phyloP scores from a whole-genome alignment of 108 stramenopile genomes.

The Conticribra guillardii region DNA sequence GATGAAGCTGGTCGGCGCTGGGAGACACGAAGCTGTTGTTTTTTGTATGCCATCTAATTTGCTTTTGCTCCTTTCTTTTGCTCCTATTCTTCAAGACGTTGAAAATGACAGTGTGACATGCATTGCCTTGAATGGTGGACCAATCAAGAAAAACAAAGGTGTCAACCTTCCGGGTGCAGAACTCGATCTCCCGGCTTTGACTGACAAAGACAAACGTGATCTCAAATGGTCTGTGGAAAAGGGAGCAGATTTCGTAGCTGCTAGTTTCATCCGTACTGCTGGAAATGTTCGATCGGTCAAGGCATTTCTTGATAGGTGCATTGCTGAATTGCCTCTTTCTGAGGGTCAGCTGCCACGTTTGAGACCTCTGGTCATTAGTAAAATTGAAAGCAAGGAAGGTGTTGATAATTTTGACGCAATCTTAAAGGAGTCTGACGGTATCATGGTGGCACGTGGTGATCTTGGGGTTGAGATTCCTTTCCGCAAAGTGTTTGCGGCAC shows the following conservation, averaged over 20 bases:
- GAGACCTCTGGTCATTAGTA: constrained; percentile 79
- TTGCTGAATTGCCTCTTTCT: constrained; percentile 49
- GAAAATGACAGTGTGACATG: constrained; percentile 55
- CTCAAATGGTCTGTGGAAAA: constrained; percentile 71
- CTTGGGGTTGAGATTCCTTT: constrained; percentile 88
- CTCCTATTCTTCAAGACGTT: too few species aligned
- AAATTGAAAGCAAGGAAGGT: constrained; percentile 92
- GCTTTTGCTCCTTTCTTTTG: too few species aligned
- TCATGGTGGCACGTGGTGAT: constrained; percentile 91
- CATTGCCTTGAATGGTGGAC: constrained; percentile 69
- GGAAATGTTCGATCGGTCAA: constrained; percentile 76
- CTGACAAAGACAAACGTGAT: constrained; percentile 88
- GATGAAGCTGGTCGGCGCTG: too few species aligned
- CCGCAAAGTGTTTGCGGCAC: constrained; percentile 84
- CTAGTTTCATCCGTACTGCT: constrained; percentile 86
- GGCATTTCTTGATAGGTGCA: constrained; percentile 73
- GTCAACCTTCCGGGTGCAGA: constrained; percentile 82
- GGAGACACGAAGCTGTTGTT: too few species aligned
- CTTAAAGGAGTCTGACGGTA: constrained; percentile 76
- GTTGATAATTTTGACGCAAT: constrained; percentile 87
- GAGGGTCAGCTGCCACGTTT: constrained; percentile 40
- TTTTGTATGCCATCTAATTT: too few species aligned
- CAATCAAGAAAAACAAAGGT: constrained; percentile 82
- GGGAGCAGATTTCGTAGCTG: constrained; percentile 88
- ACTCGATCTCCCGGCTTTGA: constrained; percentile 85